Evolutionary conservation across 257 asterid species (phyloP), one percentile per base, ranked within the genome.

Genomic region (Eustoma russellianum): DNA sequence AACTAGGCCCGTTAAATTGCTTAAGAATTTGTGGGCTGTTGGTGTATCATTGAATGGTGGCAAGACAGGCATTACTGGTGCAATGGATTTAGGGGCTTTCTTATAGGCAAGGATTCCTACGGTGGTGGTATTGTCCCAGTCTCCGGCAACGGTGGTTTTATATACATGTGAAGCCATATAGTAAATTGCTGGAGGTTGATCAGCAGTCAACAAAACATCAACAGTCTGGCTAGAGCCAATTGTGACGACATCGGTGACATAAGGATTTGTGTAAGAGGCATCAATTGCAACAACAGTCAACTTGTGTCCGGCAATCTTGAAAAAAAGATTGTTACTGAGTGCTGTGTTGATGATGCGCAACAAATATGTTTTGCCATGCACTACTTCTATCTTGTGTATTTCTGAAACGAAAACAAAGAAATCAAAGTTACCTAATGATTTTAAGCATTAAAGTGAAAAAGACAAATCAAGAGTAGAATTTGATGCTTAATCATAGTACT

Each of bases 161-260:
- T 59, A 59, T 0, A 55, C 41, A 38, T 18, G 53, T 48, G 64
- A 35, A 5, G 64, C 48, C 55, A 59, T 59, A 17, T 59, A 59
- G 11, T 59, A 59, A 7, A 34, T 15, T 14, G 55, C 49, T 13
- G 24, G 55, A 11, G 40, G 48, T 13, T 59, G 64, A 59, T 59
- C 12, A 2, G 85, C 67, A 6, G 49, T 48, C 44, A 78, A 67
- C 3, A 78, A 75, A 1, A 78, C 61, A 13, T 78, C 73, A 0
- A 75, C 41, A 34, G 85, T 78, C 51, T 78, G 82, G 17, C 79
- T 81, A 0, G 85, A 81, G 2, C 75, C 50, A 14, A 74, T 46
- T 9, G 71, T 63, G 1, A 78, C 50, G 0, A 60, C 62, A 50
- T 61, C 49, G 9, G 79, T 74, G 16, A 48, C 48, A 15, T 74